Evolutionary conservation across 345 rosid species (phyloP), one percentile per base, ranked within the genome.

Genomic region (Camelina hispida): DNA sequence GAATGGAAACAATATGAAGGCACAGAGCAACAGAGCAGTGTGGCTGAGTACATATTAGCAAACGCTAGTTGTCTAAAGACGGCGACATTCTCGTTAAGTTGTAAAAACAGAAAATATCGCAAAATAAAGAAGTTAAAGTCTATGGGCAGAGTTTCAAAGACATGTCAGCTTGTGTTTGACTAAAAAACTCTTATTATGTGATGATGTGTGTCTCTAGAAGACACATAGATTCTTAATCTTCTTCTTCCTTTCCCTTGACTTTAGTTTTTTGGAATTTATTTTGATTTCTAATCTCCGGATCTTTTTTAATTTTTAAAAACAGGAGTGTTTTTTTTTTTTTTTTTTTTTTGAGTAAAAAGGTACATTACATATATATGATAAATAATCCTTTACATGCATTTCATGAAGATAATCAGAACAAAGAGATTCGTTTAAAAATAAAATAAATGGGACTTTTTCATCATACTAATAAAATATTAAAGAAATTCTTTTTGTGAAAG

Each of bases 1-100:
- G 58, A 73, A 35, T 73, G 78, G 77, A 53, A 56, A 43, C 38
- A 43, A 30, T 73, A 65, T 56, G 66, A 64, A 64, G 71, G 32
- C 65, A 73, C 40, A 11, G 15, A 22, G 57, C 71, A 56, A 35
- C 72, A 74, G 59, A 64, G 13, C 15, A 30, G 34, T 10, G 25
- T 64, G 35, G 77, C 71, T 55, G 71, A 12, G 2, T 74, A 65
- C 66, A 34, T 56, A 22, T 40, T 74, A 65, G 71, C 71, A 44
- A 74, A 74, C 14, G 14, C 71, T n/a, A 65, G 50, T 15, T 65
- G 42, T 64, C 10, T 74, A 46, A 65, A 65, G 58, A 56, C 11
- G 78, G 66, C 51, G 2, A 57, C 12, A 7, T 74, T 74, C 42
- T 74, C 50, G 38, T 20, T 40, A 22, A 55, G 32, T 34, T 35